Base-by-base conservation (phyloP, 2,329 filamentous ascomycete species). In the Gnomoniopsis smithogilvyi region DNA sequence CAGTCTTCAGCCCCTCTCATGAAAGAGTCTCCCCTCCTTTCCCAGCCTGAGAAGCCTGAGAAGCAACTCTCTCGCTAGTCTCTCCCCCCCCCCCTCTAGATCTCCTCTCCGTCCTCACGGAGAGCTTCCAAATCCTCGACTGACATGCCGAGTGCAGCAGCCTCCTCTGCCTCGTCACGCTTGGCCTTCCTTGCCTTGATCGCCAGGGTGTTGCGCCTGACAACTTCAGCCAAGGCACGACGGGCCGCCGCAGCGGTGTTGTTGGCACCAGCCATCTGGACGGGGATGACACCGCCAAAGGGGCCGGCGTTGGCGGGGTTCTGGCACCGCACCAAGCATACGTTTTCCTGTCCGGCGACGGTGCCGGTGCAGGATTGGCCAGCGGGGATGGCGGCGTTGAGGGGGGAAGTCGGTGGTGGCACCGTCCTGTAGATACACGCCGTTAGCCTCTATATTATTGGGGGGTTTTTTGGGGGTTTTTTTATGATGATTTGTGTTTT, bases 311-410 rank as follows among this genome's bases (percentile, higher is more conserved):
- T 72, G 36, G 84, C 84, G 1, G 74, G 76, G 71, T 88, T 88
- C 74, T 84, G 73, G 73, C 84, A 87, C 26, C 83, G 78, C 52
- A 88, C 83, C 65, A 88, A 79, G 73, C 85, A 88, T 65, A 86
- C 78, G 64, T 83, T 83, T 38, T 75, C 69, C 72, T 84, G 77
- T 43, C 83, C 85, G 14, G 82, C 84, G 6, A 84, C 80, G 36
- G 76, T 82, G 50, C 85, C 85, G 15, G 81, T 85, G 73, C 85
- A 88, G 49, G 73, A 67, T 73, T 82, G 80, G 61, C 74, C 71
- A 43, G 78, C 78, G 0, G 84, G 81, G 62, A 88, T 80, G n/a
- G 76, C 54, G 15, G 79, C 84, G n/a, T 72, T 77, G n/a, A 87
- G 75, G n/a, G 82, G n/a, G 78, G 66, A 76, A 74, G 64, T 80